phyloP scores from a whole-genome alignment of 2,329 filamentous ascomycete species.

The Tothia fuscella region DNA sequence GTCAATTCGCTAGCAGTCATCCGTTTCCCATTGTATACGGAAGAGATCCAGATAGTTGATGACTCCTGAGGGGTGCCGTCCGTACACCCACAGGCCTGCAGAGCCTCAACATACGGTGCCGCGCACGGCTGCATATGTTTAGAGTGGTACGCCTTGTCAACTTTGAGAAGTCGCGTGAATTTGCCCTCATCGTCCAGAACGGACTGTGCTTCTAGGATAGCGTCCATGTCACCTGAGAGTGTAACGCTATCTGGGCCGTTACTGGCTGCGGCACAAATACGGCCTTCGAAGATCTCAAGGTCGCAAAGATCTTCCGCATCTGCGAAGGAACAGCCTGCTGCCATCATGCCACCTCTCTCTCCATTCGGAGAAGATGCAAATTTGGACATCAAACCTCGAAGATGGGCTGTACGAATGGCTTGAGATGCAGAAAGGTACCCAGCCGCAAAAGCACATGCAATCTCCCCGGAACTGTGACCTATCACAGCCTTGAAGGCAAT shows the following conservation, averaged over 20 bases:
- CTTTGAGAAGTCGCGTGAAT: conserved; percentile 29
- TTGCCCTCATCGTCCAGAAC: conserved; percentile 23
- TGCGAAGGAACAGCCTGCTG: neutral
- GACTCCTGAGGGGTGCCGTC: too few relatives aligned
- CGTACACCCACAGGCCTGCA: neutral
- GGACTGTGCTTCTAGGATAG: conserved; percentile 21
- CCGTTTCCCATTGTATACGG: too few relatives aligned
- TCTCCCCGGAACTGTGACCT: conserved; percentile 13
- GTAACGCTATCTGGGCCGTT: neutral
- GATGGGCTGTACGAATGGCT: conserved; percentile 12
- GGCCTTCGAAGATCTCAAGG: neutral
- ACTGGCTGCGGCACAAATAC: neutral
- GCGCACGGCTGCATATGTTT: conserved; percentile 29
- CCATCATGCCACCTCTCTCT: conserved; percentile 1
- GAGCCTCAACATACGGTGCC: conserved; percentile 17
- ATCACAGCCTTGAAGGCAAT: conserved; percentile 8
- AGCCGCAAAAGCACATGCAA: conserved; percentile 12
- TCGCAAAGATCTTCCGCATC: neutral
- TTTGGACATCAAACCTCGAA: conserved; percentile 12
- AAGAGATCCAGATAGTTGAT: too few relatives aligned
- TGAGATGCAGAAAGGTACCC: conserved; percentile 10
- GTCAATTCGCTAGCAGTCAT: too few relatives aligned
- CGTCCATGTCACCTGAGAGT: conserved; percentile 30
- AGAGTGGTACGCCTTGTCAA: conserved; percentile 35
- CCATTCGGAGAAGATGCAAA: neutral